A percentile compares a stretch with the other conserved stretches of the same genome.
These are phyloP conservation scores for Fabrea salina DNA, from an alignment of 169 alveolate species.

Conservation along the genomic window DNA sequence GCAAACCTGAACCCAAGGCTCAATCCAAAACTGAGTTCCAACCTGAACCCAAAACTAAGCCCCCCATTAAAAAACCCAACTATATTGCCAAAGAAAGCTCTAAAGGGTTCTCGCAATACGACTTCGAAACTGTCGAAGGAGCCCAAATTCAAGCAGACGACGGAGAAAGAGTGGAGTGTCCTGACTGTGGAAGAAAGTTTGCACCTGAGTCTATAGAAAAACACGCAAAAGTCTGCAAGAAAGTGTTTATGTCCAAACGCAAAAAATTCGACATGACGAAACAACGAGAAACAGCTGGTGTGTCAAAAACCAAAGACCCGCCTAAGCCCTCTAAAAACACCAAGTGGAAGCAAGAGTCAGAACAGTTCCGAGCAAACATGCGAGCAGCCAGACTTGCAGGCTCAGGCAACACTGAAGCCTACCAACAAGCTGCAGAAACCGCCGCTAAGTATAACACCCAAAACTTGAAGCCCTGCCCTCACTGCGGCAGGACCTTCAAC, in stretches of 20 bases:
- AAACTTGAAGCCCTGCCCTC: conserved; percentile 40
- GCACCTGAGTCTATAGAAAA: conserved; percentile 63
- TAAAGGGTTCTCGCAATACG: conserved; percentile 20
- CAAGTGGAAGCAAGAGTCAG: conserved; percentile 62
- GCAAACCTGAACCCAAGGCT: neutral
- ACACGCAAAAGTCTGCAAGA: conserved; percentile 73
- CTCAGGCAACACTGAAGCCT: conserved; percentile 29
- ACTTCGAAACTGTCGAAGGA: conserved; percentile 24
- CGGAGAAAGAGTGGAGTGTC: conserved; percentile 21
- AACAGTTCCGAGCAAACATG: conserved; percentile 63
- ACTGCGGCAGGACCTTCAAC: conserved; percentile 82
- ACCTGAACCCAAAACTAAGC: neutral
- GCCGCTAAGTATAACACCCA: neutral
- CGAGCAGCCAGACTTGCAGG: conserved; percentile 49
- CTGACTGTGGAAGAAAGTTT: conserved; percentile 77
- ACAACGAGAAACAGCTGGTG: conserved; percentile 35
- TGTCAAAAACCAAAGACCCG: neutral
- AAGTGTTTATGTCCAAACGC: conserved; percentile 70
- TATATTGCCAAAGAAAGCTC: conserved; percentile 18
- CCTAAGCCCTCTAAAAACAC: conserved; percentile 27
- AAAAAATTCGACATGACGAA: conserved; percentile 56
- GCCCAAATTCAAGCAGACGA: neutral
- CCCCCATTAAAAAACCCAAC: neutral
- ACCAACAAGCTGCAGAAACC: neutral
- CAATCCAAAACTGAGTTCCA: neutral